Evolutionary conservation across 345 rosid genomes (phyloP).

Genomic region (Tarenaya hassleriana): DNA sequence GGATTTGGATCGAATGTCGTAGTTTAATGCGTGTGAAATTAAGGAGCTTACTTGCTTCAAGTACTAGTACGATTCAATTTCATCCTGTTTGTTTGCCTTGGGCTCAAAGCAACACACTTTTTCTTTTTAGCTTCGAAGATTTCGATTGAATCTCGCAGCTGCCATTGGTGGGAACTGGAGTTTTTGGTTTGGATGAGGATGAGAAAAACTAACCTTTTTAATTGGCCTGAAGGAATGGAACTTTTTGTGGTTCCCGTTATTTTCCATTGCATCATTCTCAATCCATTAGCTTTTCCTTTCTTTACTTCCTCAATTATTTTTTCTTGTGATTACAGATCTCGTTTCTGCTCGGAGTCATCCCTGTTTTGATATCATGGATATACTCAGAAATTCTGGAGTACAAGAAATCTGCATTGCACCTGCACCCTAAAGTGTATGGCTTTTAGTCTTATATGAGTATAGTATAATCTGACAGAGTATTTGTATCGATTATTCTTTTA

Average conservation of each 20-base stretch:
- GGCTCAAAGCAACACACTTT: background rate
- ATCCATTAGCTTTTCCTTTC: background rate
- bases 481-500: background rate
- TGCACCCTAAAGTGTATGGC: conserved; percentile 75
- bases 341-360: conserved; percentile 76
- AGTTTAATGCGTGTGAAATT: background rate
- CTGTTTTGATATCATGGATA: conserved; percentile 76
- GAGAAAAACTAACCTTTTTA: background rate
- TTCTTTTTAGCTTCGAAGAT: background rate
- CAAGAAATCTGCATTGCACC: conserved; percentile 46
- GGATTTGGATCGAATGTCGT: background rate
- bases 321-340: conserved; percentile 52
- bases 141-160: conserved; percentile 4
- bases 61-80: conserved; percentile 14
- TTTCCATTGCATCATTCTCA: background rate
- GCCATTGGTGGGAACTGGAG: background rate
- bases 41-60: background rate
- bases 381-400: conserved; percentile 74
- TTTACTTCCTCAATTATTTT: background rate
- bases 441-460: background rate
- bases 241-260: no score
- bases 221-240: no score
- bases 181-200: conserved; percentile 6
- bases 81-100: background rate
- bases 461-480: background rate